Evolutionary conservation across 2,329 filamentous ascomycete species (phyloP).

Genomic region (Ophiocordyceps camponoti-leonardi): DNA sequence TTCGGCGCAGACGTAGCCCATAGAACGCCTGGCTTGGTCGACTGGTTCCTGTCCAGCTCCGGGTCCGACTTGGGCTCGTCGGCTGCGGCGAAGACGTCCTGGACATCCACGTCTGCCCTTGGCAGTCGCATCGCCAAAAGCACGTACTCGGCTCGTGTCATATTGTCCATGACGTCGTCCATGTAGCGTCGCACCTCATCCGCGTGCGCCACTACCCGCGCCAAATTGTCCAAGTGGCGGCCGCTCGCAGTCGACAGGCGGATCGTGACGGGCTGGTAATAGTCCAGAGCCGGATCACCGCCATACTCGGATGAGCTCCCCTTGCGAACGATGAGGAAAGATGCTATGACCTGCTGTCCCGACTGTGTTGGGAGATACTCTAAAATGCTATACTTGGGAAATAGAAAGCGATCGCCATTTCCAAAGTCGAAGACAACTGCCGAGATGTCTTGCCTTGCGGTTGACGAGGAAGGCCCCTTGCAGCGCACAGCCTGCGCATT

Average conservation of each 20-base stretch:
- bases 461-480: conserved; percentile 35
- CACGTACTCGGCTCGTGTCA: conserved; percentile 51
- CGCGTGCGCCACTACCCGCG: conserved; percentile 41
- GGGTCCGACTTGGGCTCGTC: conserved; percentile 15
- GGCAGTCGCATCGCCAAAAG: conserved; percentile 50
- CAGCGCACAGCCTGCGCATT: conserved; percentile 40
- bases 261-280: conserved; percentile 60
- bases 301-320: conserved; percentile 49
- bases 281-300: conserved; percentile 47
- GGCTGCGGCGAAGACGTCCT: conserved; percentile 7
- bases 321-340: conserved; percentile 61
- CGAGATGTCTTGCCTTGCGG: conserved; percentile 40
- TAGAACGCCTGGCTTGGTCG: conserved; percentile 15
- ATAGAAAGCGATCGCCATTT: conserved; percentile 58
- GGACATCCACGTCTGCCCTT: conserved; percentile 17
- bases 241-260: conserved; percentile 36
- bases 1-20: conserved; percentile 12
- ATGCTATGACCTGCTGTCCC: conserved; percentile 49
- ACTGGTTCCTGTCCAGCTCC: conserved; percentile 8
- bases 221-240: conserved; percentile 41
- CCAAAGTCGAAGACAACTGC: conserved; percentile 58
- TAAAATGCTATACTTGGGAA: conserved; percentile 62
- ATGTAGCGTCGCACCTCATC: conserved; percentile 50
- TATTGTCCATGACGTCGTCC: conserved; percentile 53
- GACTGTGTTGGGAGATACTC: conserved; percentile 38